Evolutionary conservation across 1,284 basidiomycete species (phyloP), one percentile per base, ranked within the genome.

Genomic region (Puccinia horiana): DNA sequence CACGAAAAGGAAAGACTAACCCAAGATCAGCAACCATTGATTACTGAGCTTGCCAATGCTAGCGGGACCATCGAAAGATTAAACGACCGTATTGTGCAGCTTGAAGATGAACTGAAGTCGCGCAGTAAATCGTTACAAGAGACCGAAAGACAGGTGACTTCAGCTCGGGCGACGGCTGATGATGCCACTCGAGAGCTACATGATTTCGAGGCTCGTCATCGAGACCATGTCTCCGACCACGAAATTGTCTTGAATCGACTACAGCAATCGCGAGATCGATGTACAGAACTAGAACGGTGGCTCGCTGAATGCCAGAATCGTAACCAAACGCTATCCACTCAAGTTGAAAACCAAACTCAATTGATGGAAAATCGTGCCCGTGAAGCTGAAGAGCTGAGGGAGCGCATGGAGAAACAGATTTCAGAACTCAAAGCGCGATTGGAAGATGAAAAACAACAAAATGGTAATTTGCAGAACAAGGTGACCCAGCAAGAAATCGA

Each of bases 331-430:
- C 52, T 84, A 0, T 37, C 80, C 40, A 49, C 63, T 42, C 76
- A 78, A n/a, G 44, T 85, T 3, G 81, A 76, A 16, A 93, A 95
- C 86, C 93, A 94, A 84, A 94, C 96, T 83, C 90, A 92, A 23
- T 89, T 92, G 74, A 91, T 97, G 86, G 90, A 94, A 0, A 94
- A 96, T 86, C 93, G 94, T 85, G 92, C 93, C 67, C 93, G 93
- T 1, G 94, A 96, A 86, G 93, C 94, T 9, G 94, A 96, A 87
- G 90, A 94, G 23, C 94, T 94, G 0, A 93, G 96, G 4, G 88
- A 96, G 74, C 94, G 95, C 86, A 91, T 94, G 82, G 61, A 79
- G 54, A 70, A 69, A 40, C 92, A 94, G 86, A 93, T 94, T 86
- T 91, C 91, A 58, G 93, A 94, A 83, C 88, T 94, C 40, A 91